Base-by-base conservation (phyloP, 169 alveolate genomes). In the Plasmodium falciparum region DNA sequence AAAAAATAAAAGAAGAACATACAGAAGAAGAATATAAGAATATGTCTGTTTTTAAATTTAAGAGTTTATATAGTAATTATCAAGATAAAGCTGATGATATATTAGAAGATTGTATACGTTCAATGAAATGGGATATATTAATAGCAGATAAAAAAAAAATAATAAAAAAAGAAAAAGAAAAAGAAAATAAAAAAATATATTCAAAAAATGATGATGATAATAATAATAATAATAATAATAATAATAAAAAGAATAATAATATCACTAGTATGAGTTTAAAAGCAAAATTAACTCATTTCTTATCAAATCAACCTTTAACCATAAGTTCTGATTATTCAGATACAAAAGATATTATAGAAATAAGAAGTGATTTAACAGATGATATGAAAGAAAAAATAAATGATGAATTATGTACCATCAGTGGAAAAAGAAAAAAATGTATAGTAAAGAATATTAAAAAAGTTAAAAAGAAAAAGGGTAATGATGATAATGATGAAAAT, bases 81-180 rank as follows among this genome's bases (percentile, higher is more conserved):
- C 90, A 93, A 47, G 95, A 94, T 43, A 93, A 89, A 72, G 91
- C 89, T 67, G 95, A 92, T 50, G 74, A 88, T 22, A 80, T 92
- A 24, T 59, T 92, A 85, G 89, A 85, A 29, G 93, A 88, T 13
- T 92, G 95, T 61, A 85, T 88, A 70, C 62, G 91, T 20, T 76
- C 72, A 61, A 83, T 83, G 91, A 83, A 83, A 26, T 83, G 91
- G 91, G 85, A 69, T 43, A 67, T 83, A 22, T 49, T 83, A 58
- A 83, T 83, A 83, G 69, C 91, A 9, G 58, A 72, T 6, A 83
- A 83, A 72, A 83, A 83, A 43, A 83, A 83, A 62, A 62, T 59
- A 7, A 17, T 39, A 4, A 83, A 54, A 45, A 83, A 69, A 49
- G 91, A 83, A 63, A 83, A 83, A 11, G 89, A 76, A 50, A 49